phyloP scores from a whole-genome alignment of 306 rosid genomes.

The Vicia sativa region DNA sequence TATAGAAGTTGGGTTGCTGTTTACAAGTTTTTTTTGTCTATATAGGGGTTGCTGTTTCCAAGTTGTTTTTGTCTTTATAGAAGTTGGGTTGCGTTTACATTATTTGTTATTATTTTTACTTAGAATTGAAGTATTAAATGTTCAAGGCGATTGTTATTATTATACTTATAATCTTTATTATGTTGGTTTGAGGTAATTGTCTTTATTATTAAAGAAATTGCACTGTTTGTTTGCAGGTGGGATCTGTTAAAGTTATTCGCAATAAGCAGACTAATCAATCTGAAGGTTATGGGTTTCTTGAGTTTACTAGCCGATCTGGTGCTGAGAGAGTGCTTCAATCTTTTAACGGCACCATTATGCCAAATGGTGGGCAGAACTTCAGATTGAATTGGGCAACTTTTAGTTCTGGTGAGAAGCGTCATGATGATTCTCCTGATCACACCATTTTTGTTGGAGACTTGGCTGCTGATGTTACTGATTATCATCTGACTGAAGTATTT shows the following conservation, averaged over 20 bases:
- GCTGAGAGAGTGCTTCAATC: constrained; percentile 83
- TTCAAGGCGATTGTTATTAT: no score
- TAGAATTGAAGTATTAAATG: no score
- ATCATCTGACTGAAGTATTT: constrained; percentile 68
- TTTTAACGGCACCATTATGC: constrained; percentile 83
- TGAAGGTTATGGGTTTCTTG: constrained; percentile 93
- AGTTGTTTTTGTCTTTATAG: no score
- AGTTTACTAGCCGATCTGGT: constrained; percentile 66
- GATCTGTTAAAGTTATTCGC: constrained; percentile 75
- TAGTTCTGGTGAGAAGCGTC: constrained; percentile 80
- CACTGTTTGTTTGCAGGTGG: constrained; percentile 48
- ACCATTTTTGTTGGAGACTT: constrained; percentile 94
- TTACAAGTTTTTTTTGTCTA: no score
- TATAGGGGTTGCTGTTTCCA: no score
- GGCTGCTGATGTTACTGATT: constrained; percentile 89
- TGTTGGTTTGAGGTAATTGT: background rate
- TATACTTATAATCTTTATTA: background rate
- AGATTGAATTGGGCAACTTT: constrained; percentile 95
- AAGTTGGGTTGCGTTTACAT: no score
- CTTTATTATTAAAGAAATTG: background rate
- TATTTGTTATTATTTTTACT: no score
- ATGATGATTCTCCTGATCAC: constrained; percentile 80
- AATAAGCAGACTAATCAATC: constrained; percentile 81
- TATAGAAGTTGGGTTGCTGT: no score
- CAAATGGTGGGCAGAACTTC: constrained; percentile 78